These are phyloP conservation scores for Crepidotus variabilis DNA, from an alignment of 768 basidiomycete genomes.

Conservation along the genomic window DNA sequence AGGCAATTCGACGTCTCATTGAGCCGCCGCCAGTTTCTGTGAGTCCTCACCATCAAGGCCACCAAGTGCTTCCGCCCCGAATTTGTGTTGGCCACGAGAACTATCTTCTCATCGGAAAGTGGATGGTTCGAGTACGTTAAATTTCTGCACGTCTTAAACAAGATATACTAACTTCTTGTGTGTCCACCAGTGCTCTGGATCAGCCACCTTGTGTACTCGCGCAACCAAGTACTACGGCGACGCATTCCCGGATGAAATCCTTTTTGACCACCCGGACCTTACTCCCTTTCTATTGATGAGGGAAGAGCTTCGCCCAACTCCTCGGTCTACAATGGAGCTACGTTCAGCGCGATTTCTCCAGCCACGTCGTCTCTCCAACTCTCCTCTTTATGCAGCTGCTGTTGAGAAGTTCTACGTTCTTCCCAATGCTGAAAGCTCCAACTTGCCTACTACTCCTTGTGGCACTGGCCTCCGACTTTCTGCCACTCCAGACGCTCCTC, in stretches of 20 bases:
- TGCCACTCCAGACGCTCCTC: too few species aligned
- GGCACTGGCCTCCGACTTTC: too few species aligned
- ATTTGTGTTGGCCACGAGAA: background rate
- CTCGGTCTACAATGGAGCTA: background rate
- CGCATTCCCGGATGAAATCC: background rate
- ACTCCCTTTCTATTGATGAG: background rate
- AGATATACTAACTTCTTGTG: background rate
- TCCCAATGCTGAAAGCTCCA: too few species aligned
- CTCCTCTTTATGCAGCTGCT: background rate
- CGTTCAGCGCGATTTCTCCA: background rate
- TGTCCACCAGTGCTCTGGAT: background rate
- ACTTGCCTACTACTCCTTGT: too few species aligned
- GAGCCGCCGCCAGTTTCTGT: background rate
- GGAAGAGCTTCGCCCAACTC: background rate
- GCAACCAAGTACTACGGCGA: background rate
- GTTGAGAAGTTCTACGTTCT: background rate
- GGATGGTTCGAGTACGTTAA: background rate
- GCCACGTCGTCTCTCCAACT: background rate
- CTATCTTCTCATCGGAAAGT: background rate
- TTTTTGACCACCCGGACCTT: background rate
- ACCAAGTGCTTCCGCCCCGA: background rate
- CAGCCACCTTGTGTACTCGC: background rate
- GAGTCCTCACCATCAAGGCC: background rate
- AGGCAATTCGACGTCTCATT: background rate
- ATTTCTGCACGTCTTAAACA: background rate